These are phyloP conservation scores for Mikania micrantha DNA, from an alignment of 129 eudicot genomes.

Conservation along the genomic window DNA sequence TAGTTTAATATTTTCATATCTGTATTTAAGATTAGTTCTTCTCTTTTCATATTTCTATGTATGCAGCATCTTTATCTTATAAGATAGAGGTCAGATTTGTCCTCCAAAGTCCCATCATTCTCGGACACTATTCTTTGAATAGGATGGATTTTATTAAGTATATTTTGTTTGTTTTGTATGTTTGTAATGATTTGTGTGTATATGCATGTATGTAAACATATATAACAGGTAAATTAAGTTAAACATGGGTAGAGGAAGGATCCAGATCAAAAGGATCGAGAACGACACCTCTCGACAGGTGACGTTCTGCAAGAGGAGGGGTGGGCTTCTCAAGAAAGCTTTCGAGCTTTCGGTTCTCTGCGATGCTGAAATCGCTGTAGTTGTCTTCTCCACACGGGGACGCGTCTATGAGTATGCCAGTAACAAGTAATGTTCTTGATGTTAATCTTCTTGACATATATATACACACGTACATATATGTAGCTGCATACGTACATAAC, in stretches of 20 bases:
- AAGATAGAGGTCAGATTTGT: too few species aligned
- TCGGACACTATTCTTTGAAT: too few species aligned
- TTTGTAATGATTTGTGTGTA: not conserved
- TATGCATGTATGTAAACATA: not conserved
- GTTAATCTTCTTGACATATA: not conserved
- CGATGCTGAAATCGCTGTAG: slow-evolving; percentile 52
- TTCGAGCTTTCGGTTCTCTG: slow-evolving; percentile 52
- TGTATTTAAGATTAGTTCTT: too few species aligned
- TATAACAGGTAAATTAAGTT: not conserved
- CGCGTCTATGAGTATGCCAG: slow-evolving; percentile 33
- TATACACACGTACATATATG: not conserved
- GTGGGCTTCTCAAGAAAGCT: slow-evolving; percentile 50
- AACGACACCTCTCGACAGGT: slow-evolving; percentile 33
- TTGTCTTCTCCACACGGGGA: slow-evolving; percentile 39
- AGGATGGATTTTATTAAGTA: too few species aligned
- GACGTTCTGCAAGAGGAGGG: slow-evolving; percentile 32
- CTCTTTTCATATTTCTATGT: too few species aligned
- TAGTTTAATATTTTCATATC: not conserved
- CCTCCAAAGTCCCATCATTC: too few species aligned
- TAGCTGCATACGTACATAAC: too few species aligned
- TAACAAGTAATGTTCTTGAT: slow-evolving; percentile 14
- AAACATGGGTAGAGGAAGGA: slow-evolving; percentile 47
- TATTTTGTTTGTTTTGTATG: too few species aligned
- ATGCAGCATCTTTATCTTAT: too few species aligned
- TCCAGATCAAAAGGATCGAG: slow-evolving; percentile 45